phyloP scores from a whole-genome alignment of 257 asterid genomes.

The Petrea volubilis region DNA sequence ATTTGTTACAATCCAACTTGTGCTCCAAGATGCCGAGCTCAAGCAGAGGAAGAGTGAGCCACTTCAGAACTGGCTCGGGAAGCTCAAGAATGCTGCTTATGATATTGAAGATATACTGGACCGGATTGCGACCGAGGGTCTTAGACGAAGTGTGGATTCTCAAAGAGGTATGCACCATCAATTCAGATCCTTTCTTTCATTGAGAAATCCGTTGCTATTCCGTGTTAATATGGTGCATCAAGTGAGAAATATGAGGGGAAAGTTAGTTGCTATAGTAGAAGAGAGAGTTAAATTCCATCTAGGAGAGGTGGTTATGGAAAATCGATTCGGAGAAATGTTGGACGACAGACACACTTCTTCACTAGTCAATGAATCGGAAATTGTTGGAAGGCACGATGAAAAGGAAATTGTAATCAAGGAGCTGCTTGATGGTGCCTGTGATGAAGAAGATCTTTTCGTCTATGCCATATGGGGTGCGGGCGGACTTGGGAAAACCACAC shows the following conservation, averaged over 20 bases:
- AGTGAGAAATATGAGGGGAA: conserved; percentile 13
- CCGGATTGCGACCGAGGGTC: conserved; percentile 26
- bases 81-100: conserved; percentile 39
- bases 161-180: conserved; percentile 12
- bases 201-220: too few relatives aligned
- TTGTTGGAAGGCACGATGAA: conserved; percentile 35
- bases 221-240: conserved; percentile 3
- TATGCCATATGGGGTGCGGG: conserved; percentile 38
- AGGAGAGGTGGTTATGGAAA: conserved; percentile 22
- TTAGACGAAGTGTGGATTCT: conserved; percentile 13
- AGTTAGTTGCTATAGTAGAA: conserved; percentile 20
- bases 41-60: conserved; percentile 19
- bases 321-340: neutral
- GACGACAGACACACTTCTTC: conserved; percentile 31
- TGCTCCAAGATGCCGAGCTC: conserved; percentile 23
- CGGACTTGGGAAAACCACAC: conserved; percentile 42
- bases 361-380: conserved; percentile 20
- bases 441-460: conserved; percentile 22
- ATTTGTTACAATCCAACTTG: conserved; percentile 14
- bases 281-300: conserved; percentile 23
- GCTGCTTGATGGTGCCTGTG: neutral
- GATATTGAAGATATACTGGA: conserved; percentile 42
- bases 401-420: conserved; percentile 22
- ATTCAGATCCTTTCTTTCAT: neutral
- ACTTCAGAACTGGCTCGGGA: conserved; percentile 27